These are phyloP conservation scores for Russula ochroleuca DNA, from an alignment of 768 basidiomycete genomes.

Conservation along the genomic window DNA sequence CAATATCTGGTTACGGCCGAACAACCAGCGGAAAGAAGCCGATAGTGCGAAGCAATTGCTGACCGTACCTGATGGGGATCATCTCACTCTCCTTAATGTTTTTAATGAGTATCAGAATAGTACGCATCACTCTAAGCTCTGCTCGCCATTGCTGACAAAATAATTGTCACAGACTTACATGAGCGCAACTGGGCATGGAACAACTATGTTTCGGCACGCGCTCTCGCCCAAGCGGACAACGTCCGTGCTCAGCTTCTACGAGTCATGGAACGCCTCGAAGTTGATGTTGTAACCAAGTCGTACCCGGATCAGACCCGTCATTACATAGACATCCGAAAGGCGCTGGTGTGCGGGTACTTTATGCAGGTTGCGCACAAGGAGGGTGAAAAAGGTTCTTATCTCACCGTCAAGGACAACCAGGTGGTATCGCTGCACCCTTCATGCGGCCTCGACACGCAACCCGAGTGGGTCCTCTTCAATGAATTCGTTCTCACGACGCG, in stretches of 20 bases:
- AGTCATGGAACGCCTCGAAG: conserved; percentile 86
- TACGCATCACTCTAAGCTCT: conserved; percentile 36
- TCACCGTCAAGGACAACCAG: conserved; percentile 95
- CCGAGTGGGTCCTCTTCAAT: conserved; percentile 91
- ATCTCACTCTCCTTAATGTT: conserved; percentile 90
- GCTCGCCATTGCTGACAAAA: background rate
- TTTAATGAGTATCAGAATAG: conserved; percentile 89
- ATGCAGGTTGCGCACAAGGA: conserved; percentile 98
- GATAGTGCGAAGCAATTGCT: conserved; percentile 87
- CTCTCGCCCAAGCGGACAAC: conserved; percentile 88
- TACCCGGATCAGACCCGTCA: conserved; percentile 53
- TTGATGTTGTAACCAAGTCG: conserved; percentile 62
- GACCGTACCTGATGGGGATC: conserved; percentile 93
- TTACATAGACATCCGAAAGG: conserved; percentile 70
- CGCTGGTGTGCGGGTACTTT: conserved; percentile 90
- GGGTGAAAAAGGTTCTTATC: conserved; percentile 81
- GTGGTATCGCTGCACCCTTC: conserved; percentile 79
- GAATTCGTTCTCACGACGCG: conserved; percentile 92
- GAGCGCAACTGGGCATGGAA: conserved; percentile 82
- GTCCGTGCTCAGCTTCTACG: conserved; percentile 85
- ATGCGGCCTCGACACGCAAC: conserved; percentile 80
- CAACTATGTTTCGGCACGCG: conserved; percentile 79
- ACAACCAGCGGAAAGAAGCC: conserved; percentile 82
- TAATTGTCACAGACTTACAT: conserved; percentile 41
- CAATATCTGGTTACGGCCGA: conserved; percentile 91